A percentile compares a stretch with the other conserved stretches of the same genome.
Evolutionary conservation across 352 stramenopile genomes (phyloP).

Genomic region (Globisporangium iwayamae): DNA sequence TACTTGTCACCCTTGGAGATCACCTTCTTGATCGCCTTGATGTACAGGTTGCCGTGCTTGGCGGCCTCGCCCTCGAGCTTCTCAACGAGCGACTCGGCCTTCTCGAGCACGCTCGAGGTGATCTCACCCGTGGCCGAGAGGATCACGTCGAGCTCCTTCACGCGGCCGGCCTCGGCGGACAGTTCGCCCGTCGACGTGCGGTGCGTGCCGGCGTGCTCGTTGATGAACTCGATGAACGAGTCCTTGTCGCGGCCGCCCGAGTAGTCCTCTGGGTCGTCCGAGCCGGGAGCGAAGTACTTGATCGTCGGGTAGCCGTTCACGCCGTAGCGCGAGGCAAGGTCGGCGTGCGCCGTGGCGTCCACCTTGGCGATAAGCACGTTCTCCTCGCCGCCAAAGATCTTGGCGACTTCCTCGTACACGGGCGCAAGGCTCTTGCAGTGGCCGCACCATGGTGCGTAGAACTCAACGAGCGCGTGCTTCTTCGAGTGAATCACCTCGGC

Average conservation of each 20-base stretch:
- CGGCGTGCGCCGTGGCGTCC: constrained; percentile 61
- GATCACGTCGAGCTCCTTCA: constrained; percentile 83
- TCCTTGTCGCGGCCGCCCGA: constrained; percentile 75
- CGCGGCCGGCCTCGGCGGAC: constrained; percentile 60
- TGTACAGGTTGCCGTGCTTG: constrained; percentile 82
- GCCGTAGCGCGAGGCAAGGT: constrained; percentile 72
- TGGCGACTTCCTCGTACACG: constrained; percentile 83
- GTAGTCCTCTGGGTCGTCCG: constrained; percentile 85
- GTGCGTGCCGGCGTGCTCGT: constrained; percentile 87
- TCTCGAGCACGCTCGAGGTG: constrained; percentile 59
- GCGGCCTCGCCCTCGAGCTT: constrained; percentile 57
- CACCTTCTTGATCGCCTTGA: constrained; percentile 91
- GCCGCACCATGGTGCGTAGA: constrained; percentile 93
- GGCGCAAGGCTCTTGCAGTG: constrained; percentile 92
- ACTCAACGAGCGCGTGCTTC: constrained; percentile 90
- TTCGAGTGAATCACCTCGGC: constrained; percentile 75
- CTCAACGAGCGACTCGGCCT: constrained; percentile 70
- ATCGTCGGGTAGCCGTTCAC: constrained; percentile 90
- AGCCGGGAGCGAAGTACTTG: constrained; percentile 87
- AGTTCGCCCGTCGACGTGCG: constrained; percentile 79
- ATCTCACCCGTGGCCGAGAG: constrained; percentile 72
- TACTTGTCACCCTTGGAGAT: constrained; percentile 83
- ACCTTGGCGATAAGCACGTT: constrained; percentile 84
- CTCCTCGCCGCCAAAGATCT: constrained; percentile 71
- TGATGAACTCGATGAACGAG: constrained; percentile 89